Conservation (phyloP, 2,329 filamentous ascomycete species). For the Trichoderma gracile region DNA sequence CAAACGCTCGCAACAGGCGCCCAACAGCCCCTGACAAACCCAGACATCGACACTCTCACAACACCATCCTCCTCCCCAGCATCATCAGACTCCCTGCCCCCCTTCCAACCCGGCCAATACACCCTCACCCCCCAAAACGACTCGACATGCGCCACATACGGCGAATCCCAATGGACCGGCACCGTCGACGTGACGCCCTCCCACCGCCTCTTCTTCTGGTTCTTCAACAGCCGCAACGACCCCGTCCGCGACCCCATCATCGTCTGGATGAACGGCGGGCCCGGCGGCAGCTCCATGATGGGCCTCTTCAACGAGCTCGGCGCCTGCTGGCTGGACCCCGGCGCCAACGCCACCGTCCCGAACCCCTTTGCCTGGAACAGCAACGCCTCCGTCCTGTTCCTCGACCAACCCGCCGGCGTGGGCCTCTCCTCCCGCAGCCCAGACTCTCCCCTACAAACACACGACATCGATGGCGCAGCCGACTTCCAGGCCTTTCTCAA, state of each 20-base stretch:
- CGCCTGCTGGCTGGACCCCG: conserved; percentile 26
- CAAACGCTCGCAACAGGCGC: background rate
- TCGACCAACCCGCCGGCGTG: conserved; percentile 58
- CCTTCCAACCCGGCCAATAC: conserved; percentile 26
- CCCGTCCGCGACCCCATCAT: conserved; percentile 41
- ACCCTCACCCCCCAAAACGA: conserved; percentile 26
- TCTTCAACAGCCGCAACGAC: conserved; percentile 33
- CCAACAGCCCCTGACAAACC: conserved; percentile 1
- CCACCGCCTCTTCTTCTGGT: conserved; percentile 33
- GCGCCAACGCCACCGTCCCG: conserved; percentile 7
- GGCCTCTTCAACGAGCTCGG: conserved; percentile 29
- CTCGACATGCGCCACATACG: conserved; percentile 25
- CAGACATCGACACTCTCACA: background rate
- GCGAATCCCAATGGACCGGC: conserved; percentile 30
- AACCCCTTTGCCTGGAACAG: conserved; percentile 31
- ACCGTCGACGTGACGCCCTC: conserved; percentile 30
- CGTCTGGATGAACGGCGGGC: conserved; percentile 48
- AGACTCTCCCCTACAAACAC: conserved; percentile 34
- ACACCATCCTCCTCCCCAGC: no score
- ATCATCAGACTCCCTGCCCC: background rate
- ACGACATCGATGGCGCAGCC: conserved; percentile 46
- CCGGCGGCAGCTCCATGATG: conserved; percentile 27
- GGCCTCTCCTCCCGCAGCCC: conserved; percentile 51
- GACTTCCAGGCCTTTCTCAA: conserved; percentile 54
- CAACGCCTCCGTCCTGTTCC: conserved; percentile 43